Base-by-base conservation (phyloP, 768 basidiomycete species). In the Pleurotus cornucopiae region DNA sequence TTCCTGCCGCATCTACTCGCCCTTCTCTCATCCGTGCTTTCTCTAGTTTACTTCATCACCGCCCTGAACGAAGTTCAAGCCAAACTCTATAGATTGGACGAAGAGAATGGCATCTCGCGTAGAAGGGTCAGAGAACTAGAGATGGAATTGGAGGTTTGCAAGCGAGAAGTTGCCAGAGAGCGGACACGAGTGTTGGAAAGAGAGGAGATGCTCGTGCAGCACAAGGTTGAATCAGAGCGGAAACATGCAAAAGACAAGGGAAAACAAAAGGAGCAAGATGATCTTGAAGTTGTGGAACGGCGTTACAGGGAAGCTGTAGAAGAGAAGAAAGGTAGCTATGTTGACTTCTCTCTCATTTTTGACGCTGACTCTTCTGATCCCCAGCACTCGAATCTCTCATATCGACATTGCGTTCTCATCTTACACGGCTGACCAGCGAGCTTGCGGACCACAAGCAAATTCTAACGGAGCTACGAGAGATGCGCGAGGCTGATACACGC, bases 71-170 rank as follows among this genome's bases (percentile, higher is more conserved):
- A 74, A 5, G 82, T 89, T 9, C 91, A 89, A 60, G 70, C 76
- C 25, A 85, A 89, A 59, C 74, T 96, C 6, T 75, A 82, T 13
- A 79, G 86, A 39, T 78, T 95, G 2, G 90, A 94, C 62, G 79
- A 83, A 0, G 91, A 96, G 64, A 95, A 95, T 61, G 76, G 85
- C 3, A 80, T 91, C 6, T 93, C 92, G 4, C 79, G 91, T 1
- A 76, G 89, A 21, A 78, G 93, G 14, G 89, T 97, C n/a, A 73
- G 84, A 38, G 94, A 96, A 64, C 78, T 97, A 2, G 94, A 97
- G 69, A 74, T 79, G 54, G 94, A 96, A 66, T 77, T 97, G 5
- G 92, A 96, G 59, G 80, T 81, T 12, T 90, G 89, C 61, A 91
- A 88, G 65, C 78, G 80, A n/a, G 89, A 94, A 45, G 86, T 90